Base-by-base conservation (phyloP, 805 yeast genomes). In the Wickerhamomyces xylosicus region DNA sequence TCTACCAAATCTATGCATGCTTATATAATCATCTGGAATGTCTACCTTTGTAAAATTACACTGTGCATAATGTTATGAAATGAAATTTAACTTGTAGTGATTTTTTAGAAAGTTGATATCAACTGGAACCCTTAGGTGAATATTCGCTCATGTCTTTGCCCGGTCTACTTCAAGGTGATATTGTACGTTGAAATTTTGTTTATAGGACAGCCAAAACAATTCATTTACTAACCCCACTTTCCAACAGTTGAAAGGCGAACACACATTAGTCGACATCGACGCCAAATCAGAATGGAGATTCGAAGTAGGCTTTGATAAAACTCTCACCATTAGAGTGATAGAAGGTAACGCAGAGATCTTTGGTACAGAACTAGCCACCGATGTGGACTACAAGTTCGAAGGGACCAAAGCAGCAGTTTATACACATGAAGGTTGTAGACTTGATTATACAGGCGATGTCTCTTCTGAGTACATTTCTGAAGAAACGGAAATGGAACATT, bases 301-400 rank as follows among this genome's bases (percentile, higher is more conserved):
- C 45, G 92, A 84, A 53, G 73, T 83, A 4, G 76, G 71, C 0
- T 66, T 67, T 44, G 68, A 67, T 34, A 64, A 72, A 15, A 60
- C 62, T 16, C 53, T 83, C 31, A 65, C 63, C n/a, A 52, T 83
- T 34, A 73, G 65, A 47, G 66, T 78, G 33, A 41, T 59, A 3
- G 62, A 65, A 2, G 99, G 98, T 3, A 69, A 78, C 2, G 95
- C 85, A 2, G 98, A 92, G 61, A 72, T 87, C 9, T 85, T 82
- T 59, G 99, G 98, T 19, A 85, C 96, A 3, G 99, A 92, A 56
- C 70, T 92, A 19, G 84, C 96, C 3, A 64, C 69, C 33, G 85
- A 82, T 41, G 66, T 70, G 1, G 83, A 77, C 18, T 80, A 77
- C 49, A 54, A 59, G 3, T 77, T 84, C 50, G 58, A 62, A 19